A percentile compares a stretch with the other conserved stretches of the same genome.
phyloP scores from a whole-genome alignment of 2,329 filamentous ascomycete genomes.

The Phoma herbarum region DNA sequence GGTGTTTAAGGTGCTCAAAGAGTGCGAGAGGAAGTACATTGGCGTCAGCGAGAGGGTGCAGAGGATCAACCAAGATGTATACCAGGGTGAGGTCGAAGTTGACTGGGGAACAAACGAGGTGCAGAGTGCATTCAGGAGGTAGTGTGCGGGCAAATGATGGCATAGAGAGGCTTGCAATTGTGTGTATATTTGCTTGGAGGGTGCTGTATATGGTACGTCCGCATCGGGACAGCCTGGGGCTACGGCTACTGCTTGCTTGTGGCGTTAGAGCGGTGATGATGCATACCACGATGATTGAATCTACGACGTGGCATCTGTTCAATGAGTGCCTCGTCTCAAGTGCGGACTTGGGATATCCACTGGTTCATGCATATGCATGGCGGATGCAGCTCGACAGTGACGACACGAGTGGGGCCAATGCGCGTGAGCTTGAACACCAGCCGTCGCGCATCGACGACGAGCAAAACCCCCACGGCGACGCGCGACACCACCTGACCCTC shows the following conservation, averaged over 20 bases:
- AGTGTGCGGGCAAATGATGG: not conserved
- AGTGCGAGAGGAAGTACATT: constrained; percentile 66
- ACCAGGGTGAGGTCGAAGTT: constrained; percentile 57
- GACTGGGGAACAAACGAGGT: constrained; percentile 48
- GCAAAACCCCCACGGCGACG: constrained; percentile 10
- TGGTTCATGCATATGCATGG: not conserved
- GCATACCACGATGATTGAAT: not conserved
- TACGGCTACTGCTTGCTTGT: constrained; percentile 9
- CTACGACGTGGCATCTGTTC: not conserved
- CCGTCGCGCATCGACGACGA: constrained; percentile 12
- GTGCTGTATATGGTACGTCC: constrained; percentile 10
- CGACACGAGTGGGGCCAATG: constrained; percentile 45
- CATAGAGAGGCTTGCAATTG: not conserved
- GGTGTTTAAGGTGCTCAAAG: constrained; percentile 67
- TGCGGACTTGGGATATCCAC: not conserved
- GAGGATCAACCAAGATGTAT: constrained; percentile 54
- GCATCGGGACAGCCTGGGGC: constrained; percentile 8
- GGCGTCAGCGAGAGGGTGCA: constrained; percentile 61
- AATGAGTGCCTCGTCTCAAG: not conserved
- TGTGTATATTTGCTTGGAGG: not conserved
- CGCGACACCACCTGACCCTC: constrained; percentile 11
- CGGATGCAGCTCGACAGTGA: constrained; percentile 8
- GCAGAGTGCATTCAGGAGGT: constrained; percentile 42
- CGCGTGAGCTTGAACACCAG: constrained; percentile 40
- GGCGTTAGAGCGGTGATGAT: constrained; percentile 1